These are phyloP conservation scores for Pseudogymnoascus sp. DNA, from an alignment of 2,329 filamentous ascomycete genomes.

Conservation along the genomic window DNA sequence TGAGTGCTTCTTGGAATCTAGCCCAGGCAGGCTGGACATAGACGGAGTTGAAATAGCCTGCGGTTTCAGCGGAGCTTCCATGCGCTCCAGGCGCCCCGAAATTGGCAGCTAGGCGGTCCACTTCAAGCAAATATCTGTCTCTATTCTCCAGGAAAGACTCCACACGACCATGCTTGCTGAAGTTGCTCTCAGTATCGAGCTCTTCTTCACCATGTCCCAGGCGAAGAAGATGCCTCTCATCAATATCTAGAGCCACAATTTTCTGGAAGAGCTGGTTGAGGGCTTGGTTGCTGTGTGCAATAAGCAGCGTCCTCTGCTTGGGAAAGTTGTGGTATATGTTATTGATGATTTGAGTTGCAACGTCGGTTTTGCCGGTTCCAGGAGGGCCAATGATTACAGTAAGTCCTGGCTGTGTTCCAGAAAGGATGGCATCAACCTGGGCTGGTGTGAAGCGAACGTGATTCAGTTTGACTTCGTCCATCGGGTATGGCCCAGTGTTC, in stretches of 20 bases:
- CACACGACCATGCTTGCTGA: slow-evolving; percentile 78
- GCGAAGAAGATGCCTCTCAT: slow-evolving; percentile 84
- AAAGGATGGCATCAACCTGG: slow-evolving; percentile 87
- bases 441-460: slow-evolving; percentile 79
- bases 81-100: slow-evolving; percentile 89
- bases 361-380: slow-evolving; percentile 97
- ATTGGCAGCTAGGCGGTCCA: slow-evolving; percentile 75
- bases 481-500: slow-evolving; percentile 83
- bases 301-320: slow-evolving; percentile 77
- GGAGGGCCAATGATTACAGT: slow-evolving; percentile 92
- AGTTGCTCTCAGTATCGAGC: slow-evolving; percentile 74
- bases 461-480: slow-evolving; percentile 76
- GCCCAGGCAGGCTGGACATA: slow-evolving; percentile 85
- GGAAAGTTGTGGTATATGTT: slow-evolving; percentile 99
- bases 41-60: slow-evolving; percentile 90
- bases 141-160: slow-evolving; percentile 92
- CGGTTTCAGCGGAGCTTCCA: slow-evolving; percentile 91
- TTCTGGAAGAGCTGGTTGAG: slow-evolving; percentile 97
- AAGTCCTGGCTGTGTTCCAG: slow-evolving; percentile 86
- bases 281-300: slow-evolving; percentile 96
- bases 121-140: slow-evolving; percentile 68
- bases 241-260: slow-evolving; percentile 92
- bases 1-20: slow-evolving; percentile 64
- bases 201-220: slow-evolving; percentile 95
- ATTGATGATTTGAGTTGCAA: slow-evolving; percentile 96